phyloP scores from a whole-genome alignment of 2,329 filamentous ascomycete species.

The Colletotrichum tamarilloi region DNA sequence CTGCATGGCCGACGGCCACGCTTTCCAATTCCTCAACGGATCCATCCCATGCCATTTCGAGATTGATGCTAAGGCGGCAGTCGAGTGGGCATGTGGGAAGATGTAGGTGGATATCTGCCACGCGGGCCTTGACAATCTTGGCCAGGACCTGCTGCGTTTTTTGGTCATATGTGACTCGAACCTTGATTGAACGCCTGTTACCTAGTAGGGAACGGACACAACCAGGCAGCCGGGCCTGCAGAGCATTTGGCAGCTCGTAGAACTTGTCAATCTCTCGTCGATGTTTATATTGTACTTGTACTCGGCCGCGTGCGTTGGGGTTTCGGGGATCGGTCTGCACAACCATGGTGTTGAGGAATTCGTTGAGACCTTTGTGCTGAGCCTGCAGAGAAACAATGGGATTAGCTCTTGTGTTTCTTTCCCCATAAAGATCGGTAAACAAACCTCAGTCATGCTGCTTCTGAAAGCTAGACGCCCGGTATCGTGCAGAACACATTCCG shows the following conservation, averaged over 20 bases:
- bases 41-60: constrained; percentile 90
- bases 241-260: constrained; percentile 74
- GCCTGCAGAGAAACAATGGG: constrained; percentile 55
- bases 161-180: constrained; percentile 82
- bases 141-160: constrained; percentile 76
- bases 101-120: constrained; percentile 88
- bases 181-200: constrained; percentile 66
- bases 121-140: constrained; percentile 91
- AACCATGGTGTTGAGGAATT: constrained; percentile 81
- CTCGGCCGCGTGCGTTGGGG: constrained; percentile 59
- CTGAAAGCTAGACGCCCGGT: constrained; percentile 76
- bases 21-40: constrained; percentile 67
- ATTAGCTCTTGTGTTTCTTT: not conserved
- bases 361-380: constrained; percentile 87
- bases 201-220: constrained; percentile 72
- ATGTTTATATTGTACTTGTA: constrained; percentile 83
- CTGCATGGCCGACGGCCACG: constrained; percentile 47
- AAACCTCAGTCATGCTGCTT: constrained; percentile 90
- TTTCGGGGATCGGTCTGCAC: constrained; percentile 67
- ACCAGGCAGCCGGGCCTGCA: constrained; percentile 71
- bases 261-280: constrained; percentile 86
- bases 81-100: constrained; percentile 84
- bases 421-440: constrained; percentile 40
- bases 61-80: constrained; percentile 92
- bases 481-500: constrained; percentile 76